Base-by-base conservation (phyloP, 2,329 filamentous ascomycete species). In the Verticillium longisporum region DNA sequence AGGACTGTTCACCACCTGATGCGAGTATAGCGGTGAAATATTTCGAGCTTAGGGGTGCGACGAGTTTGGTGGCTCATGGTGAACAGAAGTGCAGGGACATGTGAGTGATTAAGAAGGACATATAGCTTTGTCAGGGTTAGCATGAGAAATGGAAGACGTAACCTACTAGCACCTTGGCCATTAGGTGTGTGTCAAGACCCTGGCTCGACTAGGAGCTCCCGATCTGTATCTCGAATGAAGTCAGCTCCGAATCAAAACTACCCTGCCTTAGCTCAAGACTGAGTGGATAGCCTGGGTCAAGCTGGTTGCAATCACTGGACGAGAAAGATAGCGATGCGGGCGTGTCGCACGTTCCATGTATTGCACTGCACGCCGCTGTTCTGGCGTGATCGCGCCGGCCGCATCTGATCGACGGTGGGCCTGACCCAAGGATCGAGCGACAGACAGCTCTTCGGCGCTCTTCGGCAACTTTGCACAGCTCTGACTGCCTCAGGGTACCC, bases 341-440 rank as follows among this genome's bases (percentile, higher is more conserved):
- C 57, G 60, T 60, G 63, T 61, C 55, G 59, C 62, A 56, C 61
- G 36, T 61, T 57, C 58, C 38, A 60, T 56, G 61, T 56, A 64
- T 65, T 59, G 59, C 57, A 55, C 60, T 50, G 62, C 59, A 58
- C 41, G 57, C 60, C 60, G 58, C 59, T 61, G 55, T 60, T 64
- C 63, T 64, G 62, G 62, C 63, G 63, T 65, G 63, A 65, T 65
- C 59, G 62, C 59, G 62, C 34, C 56, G 41, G 55, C 54, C 21
- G 55, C 6, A 11, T 34, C 32, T 36, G 55, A 50, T 50, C n/a
- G 14, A 50, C 18, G 41, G 41, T 10, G 41, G 41, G n/a, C n/a
- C 41, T 50, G 41, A 21, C n/a, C 41, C 41, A 50, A 50, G n/a
- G n/a, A 26, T n/a, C n/a, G 41, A 15, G 11, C n/a, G 18, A n/a